phyloP scores from a whole-genome alignment of 306 rosid genomes.

The Dryas octopetala region DNA sequence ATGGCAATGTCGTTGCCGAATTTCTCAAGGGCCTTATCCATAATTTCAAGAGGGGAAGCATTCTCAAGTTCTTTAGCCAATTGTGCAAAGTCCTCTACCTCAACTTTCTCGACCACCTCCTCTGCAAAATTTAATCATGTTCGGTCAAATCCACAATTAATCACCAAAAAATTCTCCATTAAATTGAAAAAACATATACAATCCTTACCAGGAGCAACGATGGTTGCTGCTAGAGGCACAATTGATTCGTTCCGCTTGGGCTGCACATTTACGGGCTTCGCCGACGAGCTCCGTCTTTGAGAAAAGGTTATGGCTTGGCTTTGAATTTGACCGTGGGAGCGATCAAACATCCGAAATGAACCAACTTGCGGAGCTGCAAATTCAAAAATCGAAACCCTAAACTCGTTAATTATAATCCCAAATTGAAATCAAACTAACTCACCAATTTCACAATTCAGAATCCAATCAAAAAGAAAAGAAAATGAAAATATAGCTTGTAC shows the following conservation, averaged over 20 bases:
- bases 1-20: slow-evolving; percentile 79
- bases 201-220: slow-evolving; percentile 49
- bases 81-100: slow-evolving; percentile 40
- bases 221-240: slow-evolving; percentile 49
- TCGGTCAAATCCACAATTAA: neutral
- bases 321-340: slow-evolving; percentile 21
- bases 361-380: slow-evolving; percentile 57
- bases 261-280: slow-evolving; percentile 49
- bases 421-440: neutral
- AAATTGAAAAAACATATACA: neutral
- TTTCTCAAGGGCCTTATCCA: slow-evolving; percentile 70
- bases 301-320: slow-evolving; percentile 27
- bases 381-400: neutral
- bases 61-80: slow-evolving; percentile 54
- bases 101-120: slow-evolving; percentile 58
- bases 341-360: slow-evolving; percentile 36
- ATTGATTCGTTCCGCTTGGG: slow-evolving; percentile 47
- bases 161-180: neutral
- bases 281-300: slow-evolving; percentile 32
- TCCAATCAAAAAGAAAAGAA: neutral
- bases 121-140: slow-evolving; percentile 44
- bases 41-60: slow-evolving; percentile 82
- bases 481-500: slow-evolving; percentile 24
- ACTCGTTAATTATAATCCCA: neutral
- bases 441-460: neutral